These are phyloP conservation scores for Grosmannia serpens DNA, from an alignment of 2,329 filamentous ascomycete species.

Conservation along the genomic window DNA sequence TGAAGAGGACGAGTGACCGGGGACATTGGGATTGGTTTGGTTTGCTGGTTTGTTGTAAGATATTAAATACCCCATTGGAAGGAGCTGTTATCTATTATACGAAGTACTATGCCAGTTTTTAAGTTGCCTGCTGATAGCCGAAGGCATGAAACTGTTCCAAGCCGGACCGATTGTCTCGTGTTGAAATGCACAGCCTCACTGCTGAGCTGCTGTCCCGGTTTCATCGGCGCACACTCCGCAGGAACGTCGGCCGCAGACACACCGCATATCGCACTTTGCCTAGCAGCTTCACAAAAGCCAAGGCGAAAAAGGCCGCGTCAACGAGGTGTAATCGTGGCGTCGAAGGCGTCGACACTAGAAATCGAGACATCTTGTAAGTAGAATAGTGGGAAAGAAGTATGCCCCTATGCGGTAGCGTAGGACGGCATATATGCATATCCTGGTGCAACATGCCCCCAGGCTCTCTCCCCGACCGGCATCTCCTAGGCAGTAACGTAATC, in stretches of 20 bases:
- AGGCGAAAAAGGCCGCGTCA: not conserved
- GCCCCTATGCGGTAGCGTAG: too few species aligned
- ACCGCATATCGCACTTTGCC: too few species aligned
- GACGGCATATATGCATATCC: not conserved
- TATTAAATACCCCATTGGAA: slow-evolving; percentile 1
- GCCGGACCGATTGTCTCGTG: too few species aligned
- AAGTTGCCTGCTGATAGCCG: too few species aligned
- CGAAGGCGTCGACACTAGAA: not conserved
- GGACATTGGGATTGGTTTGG: not conserved
- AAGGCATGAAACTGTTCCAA: not conserved
- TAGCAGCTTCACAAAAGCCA: too few species aligned
- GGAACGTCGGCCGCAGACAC: too few species aligned
- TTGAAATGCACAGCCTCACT: not conserved
- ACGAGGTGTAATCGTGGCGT: not conserved
- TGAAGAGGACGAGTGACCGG: slow-evolving; percentile 9
- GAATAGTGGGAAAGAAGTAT: too few species aligned
- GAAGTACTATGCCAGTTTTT: not conserved
- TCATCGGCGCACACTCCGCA: not conserved
- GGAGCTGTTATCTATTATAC: not conserved
- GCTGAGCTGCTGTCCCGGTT: not conserved
- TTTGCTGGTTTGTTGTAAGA: not conserved
- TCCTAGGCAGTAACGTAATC: not conserved
- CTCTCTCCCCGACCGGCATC: too few species aligned
- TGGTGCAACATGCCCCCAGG: too few species aligned
- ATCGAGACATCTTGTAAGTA: too few species aligned